phyloP scores from a whole-genome alignment of 805 yeast genomes.

The Monosporozyma yasuniensis region DNA sequence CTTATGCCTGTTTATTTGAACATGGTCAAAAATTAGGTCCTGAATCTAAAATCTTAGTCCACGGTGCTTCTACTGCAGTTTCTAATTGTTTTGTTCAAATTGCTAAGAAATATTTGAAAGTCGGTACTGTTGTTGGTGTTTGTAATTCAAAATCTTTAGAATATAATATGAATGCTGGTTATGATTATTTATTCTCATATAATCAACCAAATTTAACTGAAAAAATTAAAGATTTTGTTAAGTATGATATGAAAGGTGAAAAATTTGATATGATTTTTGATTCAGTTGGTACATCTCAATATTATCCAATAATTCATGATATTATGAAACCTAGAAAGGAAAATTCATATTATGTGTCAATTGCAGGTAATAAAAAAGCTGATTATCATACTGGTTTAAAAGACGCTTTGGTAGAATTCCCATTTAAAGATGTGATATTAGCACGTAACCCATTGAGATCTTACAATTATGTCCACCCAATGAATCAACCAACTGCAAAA shows the following conservation, averaged over 20 bases:
- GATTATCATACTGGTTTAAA: conserved; percentile 16
- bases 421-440: conserved; percentile 12
- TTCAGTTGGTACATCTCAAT: conserved; percentile 50
- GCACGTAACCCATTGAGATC: conserved; percentile 18
- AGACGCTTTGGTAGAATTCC: conserved; percentile 3
- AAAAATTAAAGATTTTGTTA: conserved; percentile 29
- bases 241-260: conserved; percentile 26
- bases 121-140: conserved; percentile 45
- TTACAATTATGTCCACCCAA: conserved; percentile 25
- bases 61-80: conserved; percentile 71
- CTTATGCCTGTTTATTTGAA: conserved; percentile 33
- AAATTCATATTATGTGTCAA: conserved; percentile 43
- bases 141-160: conserved; percentile 43
- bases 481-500: conserved; percentile 6
- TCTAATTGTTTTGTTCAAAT: conserved; percentile 51
- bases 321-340: conserved; percentile 39
- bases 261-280: conserved; percentile 58
- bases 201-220: conserved; percentile 34
- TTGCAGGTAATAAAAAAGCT: conserved; percentile 46
- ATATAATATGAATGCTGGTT: conserved; percentile 44
- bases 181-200: conserved; percentile 50
- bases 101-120: conserved; percentile 40
- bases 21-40: conserved; percentile 27
- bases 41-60: conserved; percentile 44
- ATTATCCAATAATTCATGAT: conserved; percentile 35